Base-by-base conservation (phyloP, 345 rosid species). In the Theobroma cacao region DNA sequence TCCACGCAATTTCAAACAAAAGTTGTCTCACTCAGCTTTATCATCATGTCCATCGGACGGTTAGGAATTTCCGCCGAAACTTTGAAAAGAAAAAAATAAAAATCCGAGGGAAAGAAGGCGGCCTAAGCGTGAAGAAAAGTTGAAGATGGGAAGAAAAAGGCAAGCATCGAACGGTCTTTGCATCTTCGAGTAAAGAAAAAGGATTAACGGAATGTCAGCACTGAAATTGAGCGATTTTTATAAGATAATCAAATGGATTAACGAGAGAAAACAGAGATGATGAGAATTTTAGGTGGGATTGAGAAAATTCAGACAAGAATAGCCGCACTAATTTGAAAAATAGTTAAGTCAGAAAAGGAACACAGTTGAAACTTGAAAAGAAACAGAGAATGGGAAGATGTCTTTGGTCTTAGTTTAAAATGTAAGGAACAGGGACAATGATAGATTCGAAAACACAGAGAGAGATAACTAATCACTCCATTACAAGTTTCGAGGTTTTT, bases 1-100 rank as follows among this genome's bases (percentile, higher is more conserved):
- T 70, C 13, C 74, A 70, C 59, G 40, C 58, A 70, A 47, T 70
- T 69, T 69, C 48, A 70, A 28, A 70, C 41, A 69, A 15, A 53
- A 47, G 74, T 17, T 47, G 15, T 5, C 40, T 47, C 5, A 15
- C 40, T 47, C 5, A 15, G 13, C 20, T 43, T n/a, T 45, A 68
- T 48, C 73, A 14, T 9, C 10, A 36, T 65, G 8, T 18, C 9
- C 47, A 66, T 22, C 31, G 20, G 31, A 24, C 33, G 72, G 72
- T 11, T 6, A 66, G 24, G 59, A 70, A 47, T 70, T 70, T 66
- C 3, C 15, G 9, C 26, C 1, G 26, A 66, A 66, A 22, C 48
- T 66, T 66, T 40, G 22, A n/a, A 14, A 8, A 62, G 12, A 40
- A 24, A 41, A 64, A 64, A 36, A 1, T 2, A 0, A 6, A 14